phyloP scores from a whole-genome alignment of 495 filamentous ascomycete genomes.

The Cryomyces minteri region DNA sequence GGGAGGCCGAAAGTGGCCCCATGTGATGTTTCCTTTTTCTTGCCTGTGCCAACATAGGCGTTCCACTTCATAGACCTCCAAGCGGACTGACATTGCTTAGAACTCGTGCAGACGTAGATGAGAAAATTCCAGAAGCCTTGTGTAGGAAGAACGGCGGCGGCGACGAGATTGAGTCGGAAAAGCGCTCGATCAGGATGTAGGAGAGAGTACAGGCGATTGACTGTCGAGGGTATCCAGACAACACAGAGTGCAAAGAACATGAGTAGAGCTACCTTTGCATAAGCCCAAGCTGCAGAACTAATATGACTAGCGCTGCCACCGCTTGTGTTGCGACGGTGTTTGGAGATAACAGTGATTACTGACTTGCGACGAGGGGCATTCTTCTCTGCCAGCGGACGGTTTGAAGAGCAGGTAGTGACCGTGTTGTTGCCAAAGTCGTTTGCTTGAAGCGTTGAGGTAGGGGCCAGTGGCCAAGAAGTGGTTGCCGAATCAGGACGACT shows the following conservation, averaged over 20 bases:
- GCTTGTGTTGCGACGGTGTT: slow-evolving; percentile 1
- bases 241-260: slow-evolving; percentile 70
- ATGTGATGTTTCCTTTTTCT: too few species aligned
- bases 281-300: slow-evolving; percentile 44
- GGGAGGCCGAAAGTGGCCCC: too few species aligned
- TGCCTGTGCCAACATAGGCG: too few species aligned
- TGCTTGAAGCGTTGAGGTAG: too few species aligned
- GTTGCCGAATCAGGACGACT: too few species aligned
- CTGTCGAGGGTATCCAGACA: slow-evolving; percentile 70
- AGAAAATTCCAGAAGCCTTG: slow-evolving; percentile 80
- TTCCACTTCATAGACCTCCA: too few species aligned
- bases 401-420: too few species aligned
- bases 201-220: slow-evolving; percentile 58
- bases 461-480: too few species aligned
- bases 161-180: slow-evolving; percentile 46
- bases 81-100: not conserved
- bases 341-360: slow-evolving; percentile 5
- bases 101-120: slow-evolving; percentile 54
- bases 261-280: slow-evolving; percentile 68
- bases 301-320: too few species aligned
- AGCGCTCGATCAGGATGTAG: slow-evolving; percentile 31
- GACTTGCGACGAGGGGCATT: too few species aligned
- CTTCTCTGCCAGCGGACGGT: too few species aligned
- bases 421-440: too few species aligned
- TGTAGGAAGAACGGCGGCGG: slow-evolving; percentile 58